Base-by-base conservation (phyloP, 148 eudicot species). In the Cornus suecica region DNA sequence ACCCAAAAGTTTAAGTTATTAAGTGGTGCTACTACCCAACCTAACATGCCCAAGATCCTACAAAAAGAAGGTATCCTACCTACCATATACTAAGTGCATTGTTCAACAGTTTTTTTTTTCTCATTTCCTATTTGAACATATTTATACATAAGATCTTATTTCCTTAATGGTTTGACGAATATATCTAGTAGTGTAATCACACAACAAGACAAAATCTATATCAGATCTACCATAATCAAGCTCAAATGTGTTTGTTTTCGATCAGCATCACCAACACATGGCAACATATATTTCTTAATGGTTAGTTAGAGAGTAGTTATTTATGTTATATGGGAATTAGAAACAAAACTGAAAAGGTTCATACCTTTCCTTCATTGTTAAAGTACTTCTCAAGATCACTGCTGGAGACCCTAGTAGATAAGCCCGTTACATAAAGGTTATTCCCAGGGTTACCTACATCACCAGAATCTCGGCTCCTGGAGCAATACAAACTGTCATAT, bases 361-460 rank as follows among this genome's bases (percentile, higher is more conserved):
- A 65, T 86, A 90, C 94, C 94, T 88, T 90, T 78, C 94, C 94
- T 78, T 90, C 90, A 74, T 80, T 84, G 74, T 67, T 58, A 81
- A 88, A 90, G 75, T 69, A 84, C 80, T 81, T 85, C 88, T 88
- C 89, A 68, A 90, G 90, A 72, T 90, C 92, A 76, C 79, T 78
- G 69, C 26, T 37, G 75, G 86, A 79, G 73, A 88, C 94, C 84
- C 94, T 86, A 16, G 81, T 85, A 10, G 94, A 90, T 75, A 90
- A 80, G 37, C 92, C 94, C 68, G 92, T 88, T n/a, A 90, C 92
- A 82, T 88, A 90, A 79, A 91, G 71, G 65, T 84, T 88, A 80
- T 88, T 91, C 51, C 95, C 95, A 62, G 90, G 90, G 77, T 91
- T 91, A 65, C 69, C 74, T 56, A 81, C 84, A 81, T 70, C 86